These are phyloP conservation scores for Misopates orontium DNA, from an alignment of 257 asterid genomes.

Conservation along the genomic window DNA sequence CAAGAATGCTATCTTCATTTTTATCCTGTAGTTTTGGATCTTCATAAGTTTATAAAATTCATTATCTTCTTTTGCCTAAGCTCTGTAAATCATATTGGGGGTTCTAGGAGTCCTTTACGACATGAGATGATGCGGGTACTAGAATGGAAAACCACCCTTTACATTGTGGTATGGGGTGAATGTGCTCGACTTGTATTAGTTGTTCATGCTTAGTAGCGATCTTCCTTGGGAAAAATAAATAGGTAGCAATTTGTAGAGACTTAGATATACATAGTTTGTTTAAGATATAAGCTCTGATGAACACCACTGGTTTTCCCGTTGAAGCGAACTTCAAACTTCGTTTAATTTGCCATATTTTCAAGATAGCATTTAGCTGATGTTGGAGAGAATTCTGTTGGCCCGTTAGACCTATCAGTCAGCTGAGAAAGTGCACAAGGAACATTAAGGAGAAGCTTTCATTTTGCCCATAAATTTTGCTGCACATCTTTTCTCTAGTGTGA, in stretches of 20 bases:
- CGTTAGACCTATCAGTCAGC: slow-evolving; percentile 7
- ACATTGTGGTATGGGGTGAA: slow-evolving; percentile 2
- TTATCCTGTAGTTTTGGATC: slow-evolving; percentile 4
- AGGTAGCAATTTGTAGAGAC: not conserved
- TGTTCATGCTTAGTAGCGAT: not conserved
- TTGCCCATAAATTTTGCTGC: slow-evolving; percentile 10
- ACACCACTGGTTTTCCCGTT: not conserved
- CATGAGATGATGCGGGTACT: slow-evolving; percentile 10
- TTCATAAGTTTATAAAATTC: slow-evolving; percentile 8
- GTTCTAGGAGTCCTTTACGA: slow-evolving; percentile 6
- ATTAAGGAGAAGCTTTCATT: slow-evolving; percentile 1
- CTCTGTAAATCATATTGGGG: slow-evolving; percentile 8
- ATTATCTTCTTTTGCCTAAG: slow-evolving; percentile 6
- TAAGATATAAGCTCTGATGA: slow-evolving; percentile 19
- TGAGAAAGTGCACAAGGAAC: slow-evolving; percentile 5
- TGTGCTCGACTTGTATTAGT: slow-evolving; percentile 10
- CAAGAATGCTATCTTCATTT: slow-evolving; percentile 33
- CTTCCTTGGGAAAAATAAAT: slow-evolving; percentile 1
- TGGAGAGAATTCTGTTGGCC: slow-evolving; percentile 8
- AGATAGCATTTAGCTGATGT: slow-evolving; percentile 6
- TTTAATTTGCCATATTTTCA: slow-evolving; percentile 7
- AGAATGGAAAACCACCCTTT: slow-evolving; percentile 3
- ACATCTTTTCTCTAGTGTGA: no score
- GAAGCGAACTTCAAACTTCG: slow-evolving; percentile 14
- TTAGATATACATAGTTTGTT: slow-evolving; percentile 1